Evolutionary conservation across 2,329 filamentous ascomycete genomes (phyloP).

Genomic region (Ophioceras dolichostomum): DNA sequence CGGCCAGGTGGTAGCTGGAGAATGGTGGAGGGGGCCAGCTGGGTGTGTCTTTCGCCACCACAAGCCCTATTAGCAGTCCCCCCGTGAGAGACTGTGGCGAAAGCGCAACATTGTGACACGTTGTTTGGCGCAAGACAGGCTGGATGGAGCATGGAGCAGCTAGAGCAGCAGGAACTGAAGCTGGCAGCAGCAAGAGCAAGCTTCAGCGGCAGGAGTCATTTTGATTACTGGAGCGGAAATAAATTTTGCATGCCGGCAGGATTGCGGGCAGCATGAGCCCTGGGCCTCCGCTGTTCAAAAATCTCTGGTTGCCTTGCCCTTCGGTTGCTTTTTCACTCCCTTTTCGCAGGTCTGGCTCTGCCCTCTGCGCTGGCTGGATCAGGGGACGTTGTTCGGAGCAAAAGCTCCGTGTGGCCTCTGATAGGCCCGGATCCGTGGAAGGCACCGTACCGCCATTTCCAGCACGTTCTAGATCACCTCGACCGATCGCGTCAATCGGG

Average conservation of each 20-base stretch:
- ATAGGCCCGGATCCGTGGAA: neutral
- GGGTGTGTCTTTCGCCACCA: neutral
- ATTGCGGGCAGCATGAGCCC: neutral
- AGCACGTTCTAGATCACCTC: too few relatives aligned
- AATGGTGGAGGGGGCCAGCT: too few relatives aligned
- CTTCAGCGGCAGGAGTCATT: neutral
- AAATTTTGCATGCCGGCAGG: neutral
- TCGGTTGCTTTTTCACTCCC: neutral
- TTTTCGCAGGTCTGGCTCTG: neutral
- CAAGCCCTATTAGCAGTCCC: neutral
- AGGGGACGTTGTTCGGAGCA: neutral
- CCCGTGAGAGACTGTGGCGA: neutral
- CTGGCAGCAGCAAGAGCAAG: neutral
- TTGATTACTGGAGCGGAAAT: neutral
- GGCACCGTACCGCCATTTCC: too few relatives aligned
- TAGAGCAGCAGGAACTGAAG: neutral
- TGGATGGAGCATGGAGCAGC: neutral
- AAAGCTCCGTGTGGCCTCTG: slow-evolving; percentile 1
- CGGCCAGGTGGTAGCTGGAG: too few relatives aligned
- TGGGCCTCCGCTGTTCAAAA: neutral
- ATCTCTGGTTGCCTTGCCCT: neutral
- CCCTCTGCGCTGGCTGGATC: neutral
- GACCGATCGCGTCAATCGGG: too few relatives aligned
- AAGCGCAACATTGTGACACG: slow-evolving; percentile 1
- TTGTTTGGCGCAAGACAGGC: neutral